A percentile compares a stretch with the other conserved stretches of the same genome.
Evolutionary conservation across 73 alveolate genomes (phyloP).

Genomic region (Tetrahymena malaccensis): DNA sequence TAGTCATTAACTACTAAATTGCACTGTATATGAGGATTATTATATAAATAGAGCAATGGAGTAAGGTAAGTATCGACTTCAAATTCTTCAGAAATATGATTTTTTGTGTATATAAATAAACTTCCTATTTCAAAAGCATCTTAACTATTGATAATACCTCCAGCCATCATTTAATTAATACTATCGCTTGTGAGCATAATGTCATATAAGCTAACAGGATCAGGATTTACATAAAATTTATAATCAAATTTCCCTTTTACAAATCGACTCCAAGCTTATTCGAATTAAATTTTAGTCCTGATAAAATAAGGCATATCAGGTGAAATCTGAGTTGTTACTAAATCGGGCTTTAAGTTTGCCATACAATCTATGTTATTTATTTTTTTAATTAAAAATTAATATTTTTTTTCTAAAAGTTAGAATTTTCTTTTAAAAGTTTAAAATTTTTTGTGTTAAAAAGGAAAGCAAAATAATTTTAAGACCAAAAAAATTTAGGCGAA

Average conservation of each 20-base stretch:
- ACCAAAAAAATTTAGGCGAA: no score
- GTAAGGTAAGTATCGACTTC: conserved; percentile 50
- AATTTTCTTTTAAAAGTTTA: neutral
- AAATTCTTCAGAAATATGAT: neutral
- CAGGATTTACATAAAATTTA: conserved; percentile 43
- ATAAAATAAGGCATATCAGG: conserved; percentile 58
- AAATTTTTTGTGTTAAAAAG: neutral
- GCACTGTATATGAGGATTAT: neutral
- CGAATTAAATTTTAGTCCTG: conserved; percentile 19
- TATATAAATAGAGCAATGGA: conserved; percentile 37
- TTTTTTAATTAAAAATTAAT: neutral
- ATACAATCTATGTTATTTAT: neutral
- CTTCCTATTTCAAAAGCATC: conserved; percentile 32
- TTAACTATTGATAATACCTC: conserved; percentile 4
- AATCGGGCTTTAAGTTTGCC: conserved; percentile 16
- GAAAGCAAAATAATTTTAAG: no score
- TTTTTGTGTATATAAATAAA: conserved; percentile 12
- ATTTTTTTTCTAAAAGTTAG: neutral
- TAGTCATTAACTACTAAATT: conserved; percentile 28
- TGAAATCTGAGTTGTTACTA: conserved; percentile 30
- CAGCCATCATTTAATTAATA: conserved; percentile 12
- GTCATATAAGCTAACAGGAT: conserved; percentile 40
- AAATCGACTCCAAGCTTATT: conserved; percentile 3
- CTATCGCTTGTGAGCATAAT: conserved; percentile 12
- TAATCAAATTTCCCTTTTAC: neutral